Percentiles rank a stretch among this genome's conserved stretches.
phyloP scores from a whole-genome alignment of 257 asterid genomes.

The Echites panduratus region DNA sequence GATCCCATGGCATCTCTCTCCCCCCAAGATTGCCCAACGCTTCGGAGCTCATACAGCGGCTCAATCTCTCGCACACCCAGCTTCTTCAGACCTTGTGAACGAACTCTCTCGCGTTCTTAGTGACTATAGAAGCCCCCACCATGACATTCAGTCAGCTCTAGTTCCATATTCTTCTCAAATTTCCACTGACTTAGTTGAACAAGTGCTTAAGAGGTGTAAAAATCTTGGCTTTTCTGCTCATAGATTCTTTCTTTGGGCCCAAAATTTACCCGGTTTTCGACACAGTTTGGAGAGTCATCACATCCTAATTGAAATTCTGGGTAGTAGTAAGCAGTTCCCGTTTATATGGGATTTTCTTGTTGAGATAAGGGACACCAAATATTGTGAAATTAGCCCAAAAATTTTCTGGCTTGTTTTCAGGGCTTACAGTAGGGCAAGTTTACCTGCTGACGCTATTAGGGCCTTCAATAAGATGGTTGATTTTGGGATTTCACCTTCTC shows the following conservation, averaged over 20 bases:
- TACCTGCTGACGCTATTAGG: conserved; percentile 80
- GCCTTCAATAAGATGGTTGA: conserved; percentile 77
- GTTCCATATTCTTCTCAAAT: conserved; percentile 47
- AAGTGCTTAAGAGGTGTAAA: conserved; percentile 75
- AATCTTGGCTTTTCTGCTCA: conserved; percentile 85
- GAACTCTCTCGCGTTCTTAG: conserved; percentile 80
- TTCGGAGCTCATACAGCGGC: conserved; percentile 16
- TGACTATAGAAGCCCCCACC: conserved; percentile 70
- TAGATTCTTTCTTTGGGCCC: conserved; percentile 87
- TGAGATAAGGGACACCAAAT: conserved; percentile 38
- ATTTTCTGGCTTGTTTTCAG: conserved; percentile 62
- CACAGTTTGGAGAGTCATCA: conserved; percentile 64
- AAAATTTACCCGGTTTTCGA: conserved; percentile 46
- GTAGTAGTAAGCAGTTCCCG: conserved; percentile 78
- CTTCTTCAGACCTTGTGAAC: conserved; percentile 47
- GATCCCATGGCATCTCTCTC: neutral
- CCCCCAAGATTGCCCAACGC: neutral
- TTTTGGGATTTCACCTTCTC: conserved; percentile 59
- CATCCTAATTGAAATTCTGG: conserved; percentile 66
- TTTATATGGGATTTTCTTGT: conserved; percentile 74
- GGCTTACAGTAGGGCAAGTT: conserved; percentile 64
- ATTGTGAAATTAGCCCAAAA: conserved; percentile 43
- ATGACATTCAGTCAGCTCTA: conserved; percentile 81
- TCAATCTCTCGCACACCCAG: conserved; percentile 10
- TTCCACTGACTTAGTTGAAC: conserved; percentile 51